Conservation (phyloP, 1,139 yeast species). For the Suhomyces chickasaworum region DNA sequence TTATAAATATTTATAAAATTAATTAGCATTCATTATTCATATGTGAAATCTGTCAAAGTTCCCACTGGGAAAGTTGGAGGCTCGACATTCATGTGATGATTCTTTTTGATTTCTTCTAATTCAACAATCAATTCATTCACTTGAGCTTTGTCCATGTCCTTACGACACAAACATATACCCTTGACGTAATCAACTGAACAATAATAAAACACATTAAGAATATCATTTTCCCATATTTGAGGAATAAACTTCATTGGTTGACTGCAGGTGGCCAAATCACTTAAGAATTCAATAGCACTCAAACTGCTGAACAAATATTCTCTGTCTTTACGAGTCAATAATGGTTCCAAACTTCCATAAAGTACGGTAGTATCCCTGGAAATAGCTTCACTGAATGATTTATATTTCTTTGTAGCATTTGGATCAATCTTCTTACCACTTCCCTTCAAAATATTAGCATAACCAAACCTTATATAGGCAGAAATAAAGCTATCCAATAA, state of each 20-base stretch:
- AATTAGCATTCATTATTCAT: slow-evolving; percentile 4
- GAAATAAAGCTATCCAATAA: slow-evolving; percentile 47
- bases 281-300: slow-evolving; percentile 65
- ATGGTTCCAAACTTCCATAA: slow-evolving; percentile 60
- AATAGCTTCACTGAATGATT: slow-evolving; percentile 44
- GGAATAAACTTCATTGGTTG: slow-evolving; percentile 51
- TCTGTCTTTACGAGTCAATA: slow-evolving; percentile 47
- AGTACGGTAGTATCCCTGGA: slow-evolving; percentile 67
- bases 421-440: slow-evolving; percentile 61
- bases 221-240: slow-evolving; percentile 57
- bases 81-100: slow-evolving; percentile 37
- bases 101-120: slow-evolving; percentile 34
- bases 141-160: slow-evolving; percentile 43
- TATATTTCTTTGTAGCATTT: slow-evolving; percentile 47
- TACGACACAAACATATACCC: slow-evolving; percentile 47
- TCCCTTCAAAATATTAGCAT: slow-evolving; percentile 49
- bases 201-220: slow-evolving; percentile 61
- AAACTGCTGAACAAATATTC: slow-evolving; percentile 57
- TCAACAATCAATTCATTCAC: slow-evolving; percentile 33
- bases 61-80: slow-evolving; percentile 37
- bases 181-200: slow-evolving; percentile 70
- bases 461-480: slow-evolving; percentile 48
- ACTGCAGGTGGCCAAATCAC: slow-evolving; percentile 64
- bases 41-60: slow-evolving; percentile 39
- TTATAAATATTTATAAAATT: no score